Evolutionary conservation across 495 filamentous ascomycete genomes (phyloP), one percentile per base, ranked within the genome.

Genomic region (Penicillium turbatum): DNA sequence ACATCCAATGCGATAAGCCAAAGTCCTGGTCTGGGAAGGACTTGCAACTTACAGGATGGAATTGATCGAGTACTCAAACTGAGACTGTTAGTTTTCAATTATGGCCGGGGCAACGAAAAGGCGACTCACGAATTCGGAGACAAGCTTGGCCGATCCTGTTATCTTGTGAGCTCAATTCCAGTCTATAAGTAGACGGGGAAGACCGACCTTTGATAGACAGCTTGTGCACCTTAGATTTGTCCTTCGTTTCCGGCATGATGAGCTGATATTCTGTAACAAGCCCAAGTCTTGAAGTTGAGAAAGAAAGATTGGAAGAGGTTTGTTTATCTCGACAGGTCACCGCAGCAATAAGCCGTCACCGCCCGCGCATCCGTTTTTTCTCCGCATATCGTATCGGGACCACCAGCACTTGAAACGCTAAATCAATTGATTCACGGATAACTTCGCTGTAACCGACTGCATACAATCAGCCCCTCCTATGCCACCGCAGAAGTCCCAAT

Each of bases 31-130:
- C 6, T 39, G 5, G 17, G 5, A 4, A 6, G n/a, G 9, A 32
- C 3, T 5, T 4, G 0, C 6, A 44, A 55, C 75, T 61, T 67
- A 82, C 84, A 98, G 77, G 34, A 97, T 96, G 1, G 90, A 95
- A 64, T 98, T 92, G 63, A 96, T 95, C 1, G 89, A 95, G 68
- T 95, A 96, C 76, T 98, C 89, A 70, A 98, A 96, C 87, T 90
- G 57, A n/a, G 16, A 5, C 27, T 51, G 60, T 74, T 13, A 69
- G 59, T 24, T 29, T 31, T 11, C 51, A 29, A 10, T 6, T n/a
- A 43, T 30, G 17, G 31, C 29, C 29, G 30, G 35, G 5, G 27
- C n/a, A 39, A 34, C 15, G n/a, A 51, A n/a, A 39, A 6, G 27
- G 13, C 24, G 17, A 77, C 89, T 65, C 75, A 95, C 89, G 67